These are phyloP conservation scores for Fusarium odoratissimum DNA, from an alignment of 2,329 filamentous ascomycete species.

Conservation along the genomic window DNA sequence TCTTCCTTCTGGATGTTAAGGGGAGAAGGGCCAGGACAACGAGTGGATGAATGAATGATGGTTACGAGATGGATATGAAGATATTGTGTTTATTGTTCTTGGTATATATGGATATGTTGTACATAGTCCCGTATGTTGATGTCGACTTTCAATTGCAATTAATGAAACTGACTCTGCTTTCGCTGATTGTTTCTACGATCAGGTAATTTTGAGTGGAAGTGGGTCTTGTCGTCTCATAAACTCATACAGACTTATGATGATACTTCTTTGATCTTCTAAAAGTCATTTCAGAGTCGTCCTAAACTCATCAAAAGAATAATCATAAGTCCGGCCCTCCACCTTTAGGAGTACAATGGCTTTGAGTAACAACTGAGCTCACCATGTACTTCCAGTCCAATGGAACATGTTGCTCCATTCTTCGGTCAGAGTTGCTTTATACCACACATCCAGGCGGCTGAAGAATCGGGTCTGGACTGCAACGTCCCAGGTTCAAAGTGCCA, in stretches of 20 bases:
- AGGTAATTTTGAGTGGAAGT: not conserved
- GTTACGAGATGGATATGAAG: not conserved
- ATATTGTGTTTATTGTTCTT: not conserved
- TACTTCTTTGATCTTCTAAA: accelerated
- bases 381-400: no score
- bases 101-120: not conserved
- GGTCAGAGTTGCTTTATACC: no score
- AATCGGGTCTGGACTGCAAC: no score
- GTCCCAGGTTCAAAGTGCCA: no score
- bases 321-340: no score
- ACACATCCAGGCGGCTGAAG: no score
- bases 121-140: not conserved
- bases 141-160: not conserved
- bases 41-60: not conserved
- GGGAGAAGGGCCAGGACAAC: accelerated
- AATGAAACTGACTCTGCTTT: not conserved
- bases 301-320: not conserved
- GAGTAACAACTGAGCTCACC: no score
- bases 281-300: not conserved
- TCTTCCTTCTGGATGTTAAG: conserved; percentile 43
- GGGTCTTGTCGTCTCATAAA: not conserved
- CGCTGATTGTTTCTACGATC: no score
- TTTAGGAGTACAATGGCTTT: no score
- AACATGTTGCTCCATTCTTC: no score
- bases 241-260: accelerated